phyloP scores from a whole-genome alignment of 2,329 filamentous ascomycete genomes.

The Aureobasidium sp. region DNA sequence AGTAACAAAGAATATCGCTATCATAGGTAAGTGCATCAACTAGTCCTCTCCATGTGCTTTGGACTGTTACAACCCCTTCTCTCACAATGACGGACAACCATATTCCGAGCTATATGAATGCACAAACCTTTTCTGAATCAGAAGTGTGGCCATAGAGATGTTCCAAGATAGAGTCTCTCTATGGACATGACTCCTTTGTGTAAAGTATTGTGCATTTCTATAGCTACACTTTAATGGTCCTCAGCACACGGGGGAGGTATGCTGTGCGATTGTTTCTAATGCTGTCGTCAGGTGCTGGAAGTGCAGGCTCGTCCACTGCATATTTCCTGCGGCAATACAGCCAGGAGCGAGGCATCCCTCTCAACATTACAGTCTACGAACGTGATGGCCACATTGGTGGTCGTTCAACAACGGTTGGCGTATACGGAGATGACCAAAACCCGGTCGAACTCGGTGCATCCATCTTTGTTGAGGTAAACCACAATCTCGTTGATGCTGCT shows the following conservation, averaged over 20 bases:
- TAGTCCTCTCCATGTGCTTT: too few species aligned
- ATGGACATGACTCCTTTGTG: too few species aligned
- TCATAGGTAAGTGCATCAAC: not conserved
- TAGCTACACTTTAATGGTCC: too few species aligned
- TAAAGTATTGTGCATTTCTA: too few species aligned
- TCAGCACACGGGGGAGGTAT: too few species aligned
- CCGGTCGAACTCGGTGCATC: conserved; percentile 75
- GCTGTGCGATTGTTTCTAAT: not conserved
- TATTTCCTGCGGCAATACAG: conserved; percentile 72
- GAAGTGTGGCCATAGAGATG: too few species aligned
- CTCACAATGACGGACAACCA: too few species aligned
- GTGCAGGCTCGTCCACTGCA: conserved; percentile 77
- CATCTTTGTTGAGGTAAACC: conserved; percentile 81
- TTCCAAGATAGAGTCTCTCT: too few species aligned
- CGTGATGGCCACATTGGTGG: conserved; percentile 70
- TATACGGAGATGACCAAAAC: conserved; percentile 55
- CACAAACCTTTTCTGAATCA: too few species aligned
- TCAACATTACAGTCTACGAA: conserved; percentile 86
- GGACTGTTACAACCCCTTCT: too few species aligned
- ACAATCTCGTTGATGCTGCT: conserved; percentile 68
- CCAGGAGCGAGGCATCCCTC: conserved; percentile 44
- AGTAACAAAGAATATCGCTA: conserved; percentile 1
- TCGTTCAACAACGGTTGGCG: conserved; percentile 74
- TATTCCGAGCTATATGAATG: too few species aligned
- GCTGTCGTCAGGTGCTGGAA: conserved; percentile 59